Evolutionary conservation across 1,284 basidiomycete species (phyloP).

Genomic region (Trichosporon sp.): DNA sequence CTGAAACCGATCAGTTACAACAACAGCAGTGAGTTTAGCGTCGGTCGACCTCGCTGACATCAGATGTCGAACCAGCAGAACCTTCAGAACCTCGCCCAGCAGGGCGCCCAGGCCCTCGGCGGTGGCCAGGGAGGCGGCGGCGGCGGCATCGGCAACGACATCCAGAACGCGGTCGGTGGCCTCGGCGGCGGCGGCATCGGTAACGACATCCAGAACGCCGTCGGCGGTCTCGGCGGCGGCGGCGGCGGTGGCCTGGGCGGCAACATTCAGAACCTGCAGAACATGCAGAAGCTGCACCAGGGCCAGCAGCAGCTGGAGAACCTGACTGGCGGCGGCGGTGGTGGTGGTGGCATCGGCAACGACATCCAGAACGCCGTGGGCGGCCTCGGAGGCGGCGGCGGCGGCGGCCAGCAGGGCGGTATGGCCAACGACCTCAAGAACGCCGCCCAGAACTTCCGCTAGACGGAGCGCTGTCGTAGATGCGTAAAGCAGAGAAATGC

Average conservation of each 20-base stretch:
- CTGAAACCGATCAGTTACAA: neutral
- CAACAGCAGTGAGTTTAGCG: neutral
- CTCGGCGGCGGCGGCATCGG: neutral
- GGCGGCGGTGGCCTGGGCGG: neutral
- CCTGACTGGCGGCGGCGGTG: neutral
- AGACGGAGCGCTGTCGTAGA: neutral
- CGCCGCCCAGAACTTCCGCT: neutral
- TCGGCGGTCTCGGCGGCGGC: neutral
- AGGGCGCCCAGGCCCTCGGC: neutral
- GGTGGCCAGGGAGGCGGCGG: neutral
- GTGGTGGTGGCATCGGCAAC: neutral
- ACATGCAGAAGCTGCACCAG: neutral
- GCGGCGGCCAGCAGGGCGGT: neutral
- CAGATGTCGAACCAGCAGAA: neutral
- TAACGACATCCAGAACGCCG: neutral
- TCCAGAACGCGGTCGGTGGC: neutral
- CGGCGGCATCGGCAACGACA: neutral
- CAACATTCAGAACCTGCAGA: neutral
- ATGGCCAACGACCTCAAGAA: too few species aligned
- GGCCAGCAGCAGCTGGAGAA: neutral
- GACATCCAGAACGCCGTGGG: neutral
- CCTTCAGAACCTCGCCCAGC: neutral
- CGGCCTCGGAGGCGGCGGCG: neutral
- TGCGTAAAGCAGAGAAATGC: neutral
- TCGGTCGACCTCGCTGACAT: neutral